These are phyloP conservation scores for Kazachstania africana DNA, from an alignment of 805 yeast genomes.

Conservation along the genomic window DNA sequence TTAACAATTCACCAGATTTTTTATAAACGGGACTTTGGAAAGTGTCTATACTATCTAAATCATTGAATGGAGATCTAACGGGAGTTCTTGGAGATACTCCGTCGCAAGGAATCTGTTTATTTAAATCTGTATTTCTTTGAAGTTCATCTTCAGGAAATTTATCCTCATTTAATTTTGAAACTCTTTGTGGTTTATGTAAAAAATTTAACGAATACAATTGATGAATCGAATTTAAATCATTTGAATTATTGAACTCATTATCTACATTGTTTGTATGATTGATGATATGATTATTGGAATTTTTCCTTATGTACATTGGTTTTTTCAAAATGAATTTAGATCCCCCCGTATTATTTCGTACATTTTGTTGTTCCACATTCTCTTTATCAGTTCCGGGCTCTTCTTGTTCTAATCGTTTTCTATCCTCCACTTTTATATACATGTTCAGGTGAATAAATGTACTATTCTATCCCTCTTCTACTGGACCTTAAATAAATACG, in stretches of 20 bases:
- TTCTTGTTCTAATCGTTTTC: too few relatives aligned
- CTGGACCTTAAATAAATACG: too few relatives aligned
- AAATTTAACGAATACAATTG: constrained; percentile 14
- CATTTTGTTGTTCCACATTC: too few relatives aligned
- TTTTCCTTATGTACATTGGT: not conserved
- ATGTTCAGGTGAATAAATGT: too few relatives aligned
- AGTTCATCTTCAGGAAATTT: constrained; percentile 18
- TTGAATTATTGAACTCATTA: not conserved
- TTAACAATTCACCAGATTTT: constrained; percentile 73
- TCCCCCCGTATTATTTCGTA: too few relatives aligned
- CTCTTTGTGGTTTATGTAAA: constrained; percentile 22
- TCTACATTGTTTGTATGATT: not conserved
- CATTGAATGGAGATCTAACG: not conserved
- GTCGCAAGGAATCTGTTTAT: constrained; percentile 9
- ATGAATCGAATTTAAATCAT: not conserved
- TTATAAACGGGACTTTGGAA: constrained; percentile 43
- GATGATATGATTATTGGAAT: too few relatives aligned
- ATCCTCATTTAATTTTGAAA: constrained; percentile 9
- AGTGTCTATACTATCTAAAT: constrained; percentile 8
- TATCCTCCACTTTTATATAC: too few relatives aligned
- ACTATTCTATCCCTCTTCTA: too few relatives aligned
- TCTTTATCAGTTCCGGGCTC: too few relatives aligned
- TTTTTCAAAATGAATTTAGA: too few relatives aligned
- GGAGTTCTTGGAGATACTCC: constrained; percentile 7
- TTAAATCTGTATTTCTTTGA: constrained; percentile 21